Base-by-base conservation (phyloP, 1,284 basidiomycete genomes). In the Agroathelia rolfsii region DNA sequence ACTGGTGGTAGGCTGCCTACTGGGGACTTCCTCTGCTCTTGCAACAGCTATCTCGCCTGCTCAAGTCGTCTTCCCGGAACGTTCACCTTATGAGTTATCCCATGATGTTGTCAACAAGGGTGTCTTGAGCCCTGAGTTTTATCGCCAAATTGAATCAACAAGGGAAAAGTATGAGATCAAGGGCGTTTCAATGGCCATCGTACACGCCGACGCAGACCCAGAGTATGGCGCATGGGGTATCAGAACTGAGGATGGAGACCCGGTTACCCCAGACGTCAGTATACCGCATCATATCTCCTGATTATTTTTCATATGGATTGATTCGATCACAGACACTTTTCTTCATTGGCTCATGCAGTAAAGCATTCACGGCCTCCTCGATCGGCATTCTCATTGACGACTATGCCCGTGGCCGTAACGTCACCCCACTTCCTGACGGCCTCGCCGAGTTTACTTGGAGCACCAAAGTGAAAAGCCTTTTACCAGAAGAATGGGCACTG, bases 311-410 rank as follows among this genome's bases (percentile, higher is more conserved):
- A n/a, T n/a, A n/a, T n/a, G n/a, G n/a, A n/a, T n/a, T n/a, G n/a
- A 8, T 35, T 21, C 23, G 15, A 13, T 35, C 15, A 0, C 24
- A 66, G 61, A 58, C 62, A 1, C 38, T 62, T 3, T 62, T 62
- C 35, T 55, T 57, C 3, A 62, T 64, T 36, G 61, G 55, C 14
- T 62, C 59, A 0, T 62, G 62, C 40, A 58, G 52, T 47, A 62
- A 64, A 38, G 46, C 61, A 2, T 61, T 65, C 41, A 43, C 59
- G n/a, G 45, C 61, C 8, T 34, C 57, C 24, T 53, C 58, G 1
- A 47, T 56, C 5, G 59, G 59, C 0, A 42, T 62, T 4, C 49
- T 66, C 23, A 50, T 63, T 25, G 49, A 47, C 16, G 59, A 63
- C 39, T 42, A 53, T 27, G 54, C 53, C 10, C 40, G 46, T 62